A percentile compares a stretch with the other conserved stretches of the same genome.
These are phyloP conservation scores for Tritrichomonas musculus DNA, from an alignment of 208 protist genomes.

Conservation along the genomic window DNA sequence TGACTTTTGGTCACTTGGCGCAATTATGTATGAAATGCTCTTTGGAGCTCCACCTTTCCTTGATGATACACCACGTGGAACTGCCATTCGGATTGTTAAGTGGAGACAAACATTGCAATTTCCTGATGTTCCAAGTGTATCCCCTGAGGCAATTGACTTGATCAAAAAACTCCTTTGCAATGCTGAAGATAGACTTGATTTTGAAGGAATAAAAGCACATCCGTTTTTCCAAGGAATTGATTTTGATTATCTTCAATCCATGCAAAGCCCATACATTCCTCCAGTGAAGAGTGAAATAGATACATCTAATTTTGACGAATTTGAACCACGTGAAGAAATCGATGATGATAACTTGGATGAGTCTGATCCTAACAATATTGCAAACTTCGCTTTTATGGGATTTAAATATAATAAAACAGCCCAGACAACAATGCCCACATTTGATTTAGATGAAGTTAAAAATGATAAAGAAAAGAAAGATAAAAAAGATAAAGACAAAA, in stretches of 20 bases:
- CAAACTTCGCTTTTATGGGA: constrained; percentile 21
- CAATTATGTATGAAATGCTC: constrained; percentile 64
- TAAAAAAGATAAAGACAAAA: too few species aligned
- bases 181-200: background rate
- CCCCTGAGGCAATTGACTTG: background rate
- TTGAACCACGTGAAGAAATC: background rate
- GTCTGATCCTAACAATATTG: background rate
- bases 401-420: constrained; percentile 19
- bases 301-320: background rate
- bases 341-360: background rate
- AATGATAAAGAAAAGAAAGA: too few species aligned
- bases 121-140: background rate
- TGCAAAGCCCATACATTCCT: background rate
- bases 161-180: background rate
- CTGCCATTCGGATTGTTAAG: background rate
- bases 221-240: background rate
- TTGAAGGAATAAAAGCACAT: constrained; percentile 29
- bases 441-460: too few species aligned
- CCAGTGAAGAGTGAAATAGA: background rate
- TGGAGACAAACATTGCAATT: background rate
- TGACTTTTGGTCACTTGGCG: constrained; percentile 65
- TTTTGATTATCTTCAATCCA: background rate
- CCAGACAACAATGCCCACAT: too few species aligned
- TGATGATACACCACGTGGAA: background rate
- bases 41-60: constrained; percentile 45